phyloP scores from a whole-genome alignment of 2,329 filamentous ascomycete species.

The Furcasterigmium sp. region DNA sequence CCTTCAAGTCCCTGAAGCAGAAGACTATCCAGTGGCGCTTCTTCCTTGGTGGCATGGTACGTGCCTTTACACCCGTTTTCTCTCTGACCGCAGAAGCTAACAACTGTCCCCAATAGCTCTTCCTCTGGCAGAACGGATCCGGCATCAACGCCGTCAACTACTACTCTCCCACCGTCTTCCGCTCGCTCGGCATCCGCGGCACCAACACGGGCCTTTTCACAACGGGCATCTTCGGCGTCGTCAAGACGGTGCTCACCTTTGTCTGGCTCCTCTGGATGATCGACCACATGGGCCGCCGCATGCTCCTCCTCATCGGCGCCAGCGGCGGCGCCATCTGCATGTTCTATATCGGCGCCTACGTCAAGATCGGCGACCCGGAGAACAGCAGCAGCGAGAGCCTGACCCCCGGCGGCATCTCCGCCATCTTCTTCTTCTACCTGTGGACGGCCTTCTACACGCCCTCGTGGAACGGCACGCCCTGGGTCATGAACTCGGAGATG shows the following conservation, averaged over 20 bases:
- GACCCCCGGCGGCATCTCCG: slow-evolving; percentile 45
- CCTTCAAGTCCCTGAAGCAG: slow-evolving; percentile 54
- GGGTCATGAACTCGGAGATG: slow-evolving; percentile 73
- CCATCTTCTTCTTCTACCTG: slow-evolving; percentile 68
- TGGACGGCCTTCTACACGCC: slow-evolving; percentile 71
- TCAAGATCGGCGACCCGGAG: slow-evolving; percentile 34
- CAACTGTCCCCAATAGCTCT: too few relatives aligned
- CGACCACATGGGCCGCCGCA: slow-evolving; percentile 49
- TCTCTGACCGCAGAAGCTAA: too few relatives aligned
- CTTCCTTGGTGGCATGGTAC: slow-evolving; percentile 58
- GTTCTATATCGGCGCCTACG: slow-evolving; percentile 55
- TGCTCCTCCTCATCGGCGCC: slow-evolving; percentile 60
- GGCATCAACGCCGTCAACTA: slow-evolving; percentile 77
- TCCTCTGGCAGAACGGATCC: slow-evolving; percentile 72
- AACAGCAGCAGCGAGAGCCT: slow-evolving; percentile 21
- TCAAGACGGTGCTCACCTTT: slow-evolving; percentile 65
- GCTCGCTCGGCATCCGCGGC: slow-evolving; percentile 39
- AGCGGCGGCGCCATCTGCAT: slow-evolving; percentile 51
- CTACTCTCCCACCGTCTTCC: slow-evolving; percentile 65
- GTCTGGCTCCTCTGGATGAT: slow-evolving; percentile 66
- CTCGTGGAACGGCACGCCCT: slow-evolving; percentile 68
- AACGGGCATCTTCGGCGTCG: slow-evolving; percentile 72
- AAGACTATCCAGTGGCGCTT: slow-evolving; percentile 63
- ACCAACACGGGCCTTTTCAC: slow-evolving; percentile 45
- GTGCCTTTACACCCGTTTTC: too few relatives aligned